A percentile compares a stretch with the other conserved stretches of the same genome.
Conservation (phyloP, 2,329 filamentous ascomycete species). For the Daldinia sp. region DNA sequence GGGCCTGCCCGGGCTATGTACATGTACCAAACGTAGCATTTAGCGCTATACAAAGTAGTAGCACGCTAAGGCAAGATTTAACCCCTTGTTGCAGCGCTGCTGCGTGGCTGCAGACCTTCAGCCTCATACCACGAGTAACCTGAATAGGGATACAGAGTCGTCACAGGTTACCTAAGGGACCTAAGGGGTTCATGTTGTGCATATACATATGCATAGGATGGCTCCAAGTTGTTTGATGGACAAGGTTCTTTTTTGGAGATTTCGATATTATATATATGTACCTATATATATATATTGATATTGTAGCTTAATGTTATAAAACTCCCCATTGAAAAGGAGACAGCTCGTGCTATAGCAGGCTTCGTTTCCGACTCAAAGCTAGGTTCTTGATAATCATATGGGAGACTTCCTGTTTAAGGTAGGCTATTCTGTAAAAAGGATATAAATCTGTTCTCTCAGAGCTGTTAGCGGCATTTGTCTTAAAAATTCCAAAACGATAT, state of each 20-base stretch:
- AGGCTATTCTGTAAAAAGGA: background rate
- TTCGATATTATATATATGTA: background rate
- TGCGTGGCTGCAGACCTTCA: constrained; percentile 35
- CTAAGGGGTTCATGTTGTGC: background rate
- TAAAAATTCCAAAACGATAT: background rate
- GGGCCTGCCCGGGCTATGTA: no score
- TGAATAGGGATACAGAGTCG: background rate
- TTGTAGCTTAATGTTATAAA: background rate
- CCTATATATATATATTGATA: background rate
- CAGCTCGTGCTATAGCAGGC: background rate
- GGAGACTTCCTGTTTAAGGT: background rate
- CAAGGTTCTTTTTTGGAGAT: background rate
- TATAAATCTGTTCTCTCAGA: constrained; percentile 2
- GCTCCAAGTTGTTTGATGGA: background rate
- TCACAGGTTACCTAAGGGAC: background rate
- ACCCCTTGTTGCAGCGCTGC: constrained; percentile 14
- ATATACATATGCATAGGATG: constrained; percentile 7
- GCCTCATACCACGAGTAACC: constrained; percentile 23
- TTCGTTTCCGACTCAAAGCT: background rate
- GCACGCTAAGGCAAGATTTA: constrained; percentile 32
- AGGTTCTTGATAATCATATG: background rate
- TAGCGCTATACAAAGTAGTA: constrained; percentile 17
- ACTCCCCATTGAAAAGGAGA: background rate
- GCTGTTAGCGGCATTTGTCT: background rate
- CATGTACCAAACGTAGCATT: constrained; percentile 30